Evolutionary conservation across 768 basidiomycete genomes (phyloP).

Genomic region (Phanerochaete carnosa): DNA sequence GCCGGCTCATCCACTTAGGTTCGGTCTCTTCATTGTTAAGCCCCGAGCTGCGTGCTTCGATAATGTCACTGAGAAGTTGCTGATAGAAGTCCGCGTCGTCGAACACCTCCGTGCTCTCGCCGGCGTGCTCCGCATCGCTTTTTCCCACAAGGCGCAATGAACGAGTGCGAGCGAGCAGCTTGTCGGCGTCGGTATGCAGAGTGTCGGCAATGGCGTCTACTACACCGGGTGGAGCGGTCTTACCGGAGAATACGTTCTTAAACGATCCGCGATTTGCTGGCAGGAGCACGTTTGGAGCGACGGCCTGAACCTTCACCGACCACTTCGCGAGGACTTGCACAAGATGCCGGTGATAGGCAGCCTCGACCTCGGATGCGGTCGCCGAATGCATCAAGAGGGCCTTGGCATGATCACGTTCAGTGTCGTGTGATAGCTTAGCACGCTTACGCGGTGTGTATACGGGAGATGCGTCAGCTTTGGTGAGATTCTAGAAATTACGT

Average conservation of each 20-base stretch:
- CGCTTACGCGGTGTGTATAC: constrained; percentile 53
- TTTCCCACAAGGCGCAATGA: constrained; percentile 37
- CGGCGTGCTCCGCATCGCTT: constrained; percentile 29
- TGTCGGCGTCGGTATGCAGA: constrained; percentile 47
- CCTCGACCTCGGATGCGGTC: constrained; percentile 21
- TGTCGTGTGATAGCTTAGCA: constrained; percentile 36
- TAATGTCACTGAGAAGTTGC: constrained; percentile 85
- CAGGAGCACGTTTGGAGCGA: constrained; percentile 73
- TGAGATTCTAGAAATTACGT: constrained; percentile 5
- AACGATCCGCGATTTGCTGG: constrained; percentile 73
- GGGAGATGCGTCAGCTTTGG: not conserved
- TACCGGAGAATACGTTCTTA: constrained; percentile 29
- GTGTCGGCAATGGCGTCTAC: constrained; percentile 78
- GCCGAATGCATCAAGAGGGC: constrained; percentile 36
- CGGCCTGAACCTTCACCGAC: constrained; percentile 94
- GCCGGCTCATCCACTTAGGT: constrained; percentile 61
- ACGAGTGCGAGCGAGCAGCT: constrained; percentile 63
- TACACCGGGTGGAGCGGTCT: constrained; percentile 47
- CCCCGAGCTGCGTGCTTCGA: constrained; percentile 58
- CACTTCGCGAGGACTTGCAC: constrained; percentile 86
- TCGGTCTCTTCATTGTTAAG: constrained; percentile 35
- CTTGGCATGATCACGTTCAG: constrained; percentile 35
- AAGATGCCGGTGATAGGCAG: constrained; percentile 64
- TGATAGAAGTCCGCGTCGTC: constrained; percentile 96
- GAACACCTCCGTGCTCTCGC: constrained; percentile 50